Evolutionary conservation across 306 rosid genomes (phyloP).

Genomic region (Prunus dulcis): DNA sequence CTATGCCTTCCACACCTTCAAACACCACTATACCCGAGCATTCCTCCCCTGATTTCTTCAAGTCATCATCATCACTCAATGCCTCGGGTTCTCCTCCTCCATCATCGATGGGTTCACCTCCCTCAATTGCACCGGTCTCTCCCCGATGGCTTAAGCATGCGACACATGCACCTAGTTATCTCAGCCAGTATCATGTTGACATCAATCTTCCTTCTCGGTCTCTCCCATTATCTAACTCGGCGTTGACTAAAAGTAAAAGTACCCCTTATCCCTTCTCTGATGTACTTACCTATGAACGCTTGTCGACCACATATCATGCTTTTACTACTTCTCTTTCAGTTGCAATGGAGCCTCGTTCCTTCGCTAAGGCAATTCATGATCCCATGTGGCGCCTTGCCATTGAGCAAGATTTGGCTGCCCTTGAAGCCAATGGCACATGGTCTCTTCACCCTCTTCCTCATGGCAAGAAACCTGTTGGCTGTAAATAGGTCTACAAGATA

Average conservation of each 20-base stretch:
- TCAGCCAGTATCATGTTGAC: not conserved
- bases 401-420: not conserved
- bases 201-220: not conserved
- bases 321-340: not conserved
- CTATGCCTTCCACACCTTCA: not conserved
- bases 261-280: not conserved
- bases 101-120: no score
- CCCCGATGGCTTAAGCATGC: no score
- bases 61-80: no score
- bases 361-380: not conserved
- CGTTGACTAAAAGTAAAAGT: not conserved
- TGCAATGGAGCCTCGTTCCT: not conserved
- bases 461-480: not conserved
- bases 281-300: not conserved
- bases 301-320: not conserved
- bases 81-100: no score
- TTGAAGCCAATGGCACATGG: not conserved
- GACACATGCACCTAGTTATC: no score
- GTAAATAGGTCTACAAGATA: not conserved
- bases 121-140: no score
- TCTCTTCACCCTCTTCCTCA: not conserved
- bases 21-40: no score
- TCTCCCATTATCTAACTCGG: not conserved
- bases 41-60: no score
- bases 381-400: not conserved